phyloP scores from a whole-genome alignment of 108 stramenopile species.

The Nitzschia putrida region DNA sequence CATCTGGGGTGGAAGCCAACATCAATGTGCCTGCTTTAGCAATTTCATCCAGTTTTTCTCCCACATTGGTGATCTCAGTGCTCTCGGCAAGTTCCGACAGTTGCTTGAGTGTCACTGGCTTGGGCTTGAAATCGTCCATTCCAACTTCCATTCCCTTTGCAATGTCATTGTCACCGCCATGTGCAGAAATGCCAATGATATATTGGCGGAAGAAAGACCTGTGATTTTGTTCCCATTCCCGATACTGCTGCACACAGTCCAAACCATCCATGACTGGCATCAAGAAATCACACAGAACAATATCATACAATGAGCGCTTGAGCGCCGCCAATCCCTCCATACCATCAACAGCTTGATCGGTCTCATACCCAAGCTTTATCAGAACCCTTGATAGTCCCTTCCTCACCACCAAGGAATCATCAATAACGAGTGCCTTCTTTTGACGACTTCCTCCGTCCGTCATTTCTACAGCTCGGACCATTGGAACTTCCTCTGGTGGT shows the following conservation, averaged over 20 bases:
- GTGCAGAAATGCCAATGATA: conserved; percentile 73
- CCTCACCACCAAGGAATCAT: conserved; percentile 68
- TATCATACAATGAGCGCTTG: conserved; percentile 51
- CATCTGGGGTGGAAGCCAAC: neutral
- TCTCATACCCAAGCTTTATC: conserved; percentile 57
- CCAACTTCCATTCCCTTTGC: conserved; percentile 60
- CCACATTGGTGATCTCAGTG: conserved; percentile 17
- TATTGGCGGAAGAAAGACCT: conserved; percentile 49
- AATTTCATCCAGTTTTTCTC: conserved; percentile 28
- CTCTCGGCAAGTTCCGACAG: conserved; percentile 51
- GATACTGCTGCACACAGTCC: conserved; percentile 69
- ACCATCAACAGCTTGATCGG: conserved; percentile 68
- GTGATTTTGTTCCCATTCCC: conserved; percentile 58
- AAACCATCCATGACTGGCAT: conserved; percentile 89
- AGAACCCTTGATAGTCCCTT: conserved; percentile 63
- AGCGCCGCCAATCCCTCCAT: conserved; percentile 64
- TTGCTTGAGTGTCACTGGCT: conserved; percentile 61
- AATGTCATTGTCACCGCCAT: conserved; percentile 56
- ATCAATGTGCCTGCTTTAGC: conserved; percentile 17
- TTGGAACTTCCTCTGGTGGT: neutral
- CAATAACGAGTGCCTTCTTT: conserved; percentile 54
- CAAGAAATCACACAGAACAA: conserved; percentile 74
- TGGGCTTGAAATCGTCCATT: conserved; percentile 66
- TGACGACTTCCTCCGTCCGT: conserved; percentile 8
- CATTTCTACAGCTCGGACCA: conserved; percentile 9